A percentile compares a stretch with the other conserved stretches of the same genome.
Conservation (phyloP, 441 rosid species). For the Jatropha podagrica region DNA sequence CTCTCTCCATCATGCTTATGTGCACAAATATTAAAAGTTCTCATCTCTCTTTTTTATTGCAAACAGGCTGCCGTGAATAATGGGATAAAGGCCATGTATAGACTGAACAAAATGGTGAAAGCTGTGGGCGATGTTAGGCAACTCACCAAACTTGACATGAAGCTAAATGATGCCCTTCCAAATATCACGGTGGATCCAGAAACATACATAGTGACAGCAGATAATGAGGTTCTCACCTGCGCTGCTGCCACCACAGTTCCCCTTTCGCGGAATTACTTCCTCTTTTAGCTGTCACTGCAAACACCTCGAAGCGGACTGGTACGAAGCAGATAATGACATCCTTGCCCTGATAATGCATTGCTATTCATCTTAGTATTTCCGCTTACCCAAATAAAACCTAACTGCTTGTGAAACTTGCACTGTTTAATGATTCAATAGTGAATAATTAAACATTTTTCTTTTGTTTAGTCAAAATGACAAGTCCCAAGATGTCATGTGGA, state of each 20-base stretch:
- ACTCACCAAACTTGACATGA: constrained; percentile 86
- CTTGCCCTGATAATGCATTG: neutral
- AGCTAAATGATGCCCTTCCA: constrained; percentile 80
- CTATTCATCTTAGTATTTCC: neutral
- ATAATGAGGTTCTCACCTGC: constrained; percentile 62
- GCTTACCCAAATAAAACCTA: neutral
- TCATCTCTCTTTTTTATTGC: neutral
- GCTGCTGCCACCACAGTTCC: constrained; percentile 68
- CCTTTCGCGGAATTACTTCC: constrained; percentile 81
- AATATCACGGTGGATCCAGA: constrained; percentile 81
- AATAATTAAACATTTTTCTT: no score
- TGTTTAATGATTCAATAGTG: no score
- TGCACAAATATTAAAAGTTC: neutral
- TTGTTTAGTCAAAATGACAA: neutral
- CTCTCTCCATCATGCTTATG: neutral
- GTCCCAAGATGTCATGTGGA: neutral
- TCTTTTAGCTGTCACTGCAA: constrained; percentile 43
- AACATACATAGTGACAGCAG: constrained; percentile 67
- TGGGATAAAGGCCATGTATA: constrained; percentile 57
- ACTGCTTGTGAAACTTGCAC: neutral
- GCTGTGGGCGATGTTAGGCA: constrained; percentile 65
- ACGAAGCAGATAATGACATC: neutral
- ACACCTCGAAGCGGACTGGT: neutral
- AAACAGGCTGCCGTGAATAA: constrained; percentile 56
- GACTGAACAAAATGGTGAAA: constrained; percentile 70